A percentile compares a stretch with the other conserved stretches of the same genome.
Evolutionary conservation across 176 grass and related monocot genomes (phyloP).

Genomic region (Zea luxurians): DNA sequence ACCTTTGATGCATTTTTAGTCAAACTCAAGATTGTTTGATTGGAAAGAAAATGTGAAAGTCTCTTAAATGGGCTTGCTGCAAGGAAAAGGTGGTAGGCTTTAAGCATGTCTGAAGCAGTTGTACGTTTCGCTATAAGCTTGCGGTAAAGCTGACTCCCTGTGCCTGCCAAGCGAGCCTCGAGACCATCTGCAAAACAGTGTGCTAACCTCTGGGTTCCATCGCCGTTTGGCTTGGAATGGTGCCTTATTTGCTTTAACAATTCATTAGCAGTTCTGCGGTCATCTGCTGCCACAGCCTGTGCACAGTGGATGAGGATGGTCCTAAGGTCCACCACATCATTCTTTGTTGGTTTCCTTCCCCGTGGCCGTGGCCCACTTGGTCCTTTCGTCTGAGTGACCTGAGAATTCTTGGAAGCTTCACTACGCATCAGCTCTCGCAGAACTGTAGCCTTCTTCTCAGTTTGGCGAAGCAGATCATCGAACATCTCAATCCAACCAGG

Average conservation of each 20-base stretch:
- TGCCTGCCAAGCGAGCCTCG: slow-evolving; percentile 89
- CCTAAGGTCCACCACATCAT: slow-evolving; percentile 88
- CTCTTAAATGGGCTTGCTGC: slow-evolving; percentile 96
- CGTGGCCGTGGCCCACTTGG: slow-evolving; percentile 42
- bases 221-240: slow-evolving; percentile 71
- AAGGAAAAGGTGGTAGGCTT: slow-evolving; percentile 94
- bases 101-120: slow-evolving; percentile 85
- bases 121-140: slow-evolving; percentile 84
- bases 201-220: slow-evolving; percentile 79
- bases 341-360: slow-evolving; percentile 83
- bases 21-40: slow-evolving; percentile 85
- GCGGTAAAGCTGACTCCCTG: slow-evolving; percentile 83
- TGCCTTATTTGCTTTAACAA: slow-evolving; percentile 89
- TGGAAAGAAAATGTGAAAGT: slow-evolving; percentile 90
- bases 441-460: slow-evolving; percentile 68
- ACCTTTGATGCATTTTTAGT: slow-evolving; percentile 75
- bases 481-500: slow-evolving; percentile 79
- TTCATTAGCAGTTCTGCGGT: slow-evolving; percentile 75
- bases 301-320: slow-evolving; percentile 90
- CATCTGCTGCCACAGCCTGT: slow-evolving; percentile 90
- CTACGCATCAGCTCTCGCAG: slow-evolving; percentile 68
- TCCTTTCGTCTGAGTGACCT: slow-evolving; percentile 52
- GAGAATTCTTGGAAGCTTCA: slow-evolving; percentile 62
- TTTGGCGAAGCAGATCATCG: slow-evolving; percentile 68
- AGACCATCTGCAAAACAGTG: slow-evolving; percentile 91